Base-by-base conservation (phyloP, 768 basidiomycete genomes). In the Symmetrospora coprosmae region DNA sequence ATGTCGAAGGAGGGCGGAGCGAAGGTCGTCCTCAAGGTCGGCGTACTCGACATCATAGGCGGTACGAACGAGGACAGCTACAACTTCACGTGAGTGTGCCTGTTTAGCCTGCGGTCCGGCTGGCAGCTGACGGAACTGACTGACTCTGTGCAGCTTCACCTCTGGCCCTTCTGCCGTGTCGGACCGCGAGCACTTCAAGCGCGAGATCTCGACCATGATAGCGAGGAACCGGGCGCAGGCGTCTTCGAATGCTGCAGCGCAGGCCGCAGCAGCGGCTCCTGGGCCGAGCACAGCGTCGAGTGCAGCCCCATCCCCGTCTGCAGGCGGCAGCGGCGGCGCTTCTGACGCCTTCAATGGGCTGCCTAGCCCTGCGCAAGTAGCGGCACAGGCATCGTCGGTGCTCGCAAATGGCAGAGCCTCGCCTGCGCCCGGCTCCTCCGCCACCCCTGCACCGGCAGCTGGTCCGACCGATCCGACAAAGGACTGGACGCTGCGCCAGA, bases 161-260 rank as follows among this genome's bases (percentile, higher is more conserved):
- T 23, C 52, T 0, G 79, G 78, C 60, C 73, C 80, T 0, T 72
- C 78, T 66, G 85, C 87, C 33, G 74, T 79, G 56, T 68, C 74
- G 27, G 87, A 90, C 70, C 80, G 87, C 66, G 86, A 87, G 73
- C 77, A 77, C 66, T 88, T 89, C 78, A 89, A 89, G 75, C 75
- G 76, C 39, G 83, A 85, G 69, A 75, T 89, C 58, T 85, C 84
- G 7, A 76, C 76, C 52, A 83, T 88, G 70, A 85, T 91, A 63
- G 79, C 80, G 65, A 79, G 78, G 50, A 89, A 89, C 73, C 79
- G 82, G 53, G 76, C 75, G 43, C 72, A 73, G 41, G 68, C 70
- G 27, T 75, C 40, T 1, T 30, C 71, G 1, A 63, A 75, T 7
- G 70, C 74, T 67, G 21, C 46, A 23, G 51, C 63, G 49, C 9